Evolutionary conservation across 164 flowering plant genomes (phyloP), one percentile per base, ranked within the genome.

Genomic region (Kalanchoe fedtschenkoi): DNA sequence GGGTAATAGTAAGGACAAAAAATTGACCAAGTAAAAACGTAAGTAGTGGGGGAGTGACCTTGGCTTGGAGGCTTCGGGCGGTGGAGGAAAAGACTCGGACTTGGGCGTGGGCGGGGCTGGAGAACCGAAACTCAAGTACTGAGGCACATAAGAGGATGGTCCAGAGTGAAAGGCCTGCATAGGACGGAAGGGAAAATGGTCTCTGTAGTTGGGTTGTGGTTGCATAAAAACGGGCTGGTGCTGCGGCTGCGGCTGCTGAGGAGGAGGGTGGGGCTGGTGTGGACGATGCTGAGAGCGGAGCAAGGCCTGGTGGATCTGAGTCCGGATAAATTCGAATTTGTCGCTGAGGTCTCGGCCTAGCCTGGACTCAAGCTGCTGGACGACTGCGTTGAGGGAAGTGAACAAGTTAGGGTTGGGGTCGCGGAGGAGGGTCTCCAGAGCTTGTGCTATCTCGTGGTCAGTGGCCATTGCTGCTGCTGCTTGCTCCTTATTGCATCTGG

Each of bases 391-490:
- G 6, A 88, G 32, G 44, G 85, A 56, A n/a, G 77, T 74, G 38
- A 78, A 58, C 21, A 78, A 32, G 65, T 71, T 79, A n/a, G 87
- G 85, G 76, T 74, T 77, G 0, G 81, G 65, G 41, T 77, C 79
- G 24, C 90, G 81, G 58, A 89, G 83, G 19, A 89, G 66, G 3
- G 76, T 60, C 67, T 83, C 84, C 34, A 89, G 70, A 0, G 76
- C 88, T 68, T 79, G 67, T 5, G 81, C 88, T 66, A 89, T 76
- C 28, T 87, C 83, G 47, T 84, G 88, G 79, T 89, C 97, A 22
- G 84, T 64, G 71, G 69, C 86, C 86, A 80, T 84, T 58, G 65
- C 35, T 64, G 35, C 19, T 58, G n/a, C n/a, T 30, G 26, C 21
- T 46, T 26, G 5, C 26, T 46, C 30, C 55, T 51, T 51, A 3